Percentiles rank a stretch among this genome's conserved stretches.
Evolutionary conservation across 176 grass and related monocot species (phyloP).

Genomic region (Secale cereale): DNA sequence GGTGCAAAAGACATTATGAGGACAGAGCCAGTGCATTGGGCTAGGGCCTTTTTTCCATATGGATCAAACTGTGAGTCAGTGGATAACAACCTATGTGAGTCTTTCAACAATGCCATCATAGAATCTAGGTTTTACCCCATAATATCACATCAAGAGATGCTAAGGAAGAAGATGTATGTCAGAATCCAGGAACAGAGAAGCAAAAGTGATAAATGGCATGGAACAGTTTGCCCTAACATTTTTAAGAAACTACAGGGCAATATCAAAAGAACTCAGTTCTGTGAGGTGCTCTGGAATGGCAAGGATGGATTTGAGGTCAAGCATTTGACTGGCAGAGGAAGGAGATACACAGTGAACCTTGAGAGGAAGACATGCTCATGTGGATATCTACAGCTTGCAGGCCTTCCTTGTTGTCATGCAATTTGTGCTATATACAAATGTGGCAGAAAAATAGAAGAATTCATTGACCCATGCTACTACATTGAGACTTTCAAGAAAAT

Average conservation of each 20-base stretch:
- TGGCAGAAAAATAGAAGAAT: background rate
- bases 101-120: background rate
- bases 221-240: background rate
- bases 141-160: background rate
- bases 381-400: background rate
- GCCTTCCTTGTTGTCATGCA: background rate
- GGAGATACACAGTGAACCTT: background rate
- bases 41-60: background rate
- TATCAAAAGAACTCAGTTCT: background rate
- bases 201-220: background rate
- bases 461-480: background rate
- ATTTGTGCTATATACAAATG: background rate
- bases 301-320: background rate
- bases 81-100: background rate
- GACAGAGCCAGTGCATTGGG: background rate
- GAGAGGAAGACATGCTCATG: background rate
- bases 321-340: background rate
- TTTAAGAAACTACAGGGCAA: background rate
- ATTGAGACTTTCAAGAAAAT: background rate
- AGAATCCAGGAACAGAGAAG: background rate
- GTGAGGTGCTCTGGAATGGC: background rate
- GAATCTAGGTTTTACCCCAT: background rate
- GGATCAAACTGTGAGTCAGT: background rate
- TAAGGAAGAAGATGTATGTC: background rate
- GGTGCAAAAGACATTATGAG: background rate